Base-by-base conservation (phyloP, 208 protist genomes). In the Crithidia sp. region DNA sequence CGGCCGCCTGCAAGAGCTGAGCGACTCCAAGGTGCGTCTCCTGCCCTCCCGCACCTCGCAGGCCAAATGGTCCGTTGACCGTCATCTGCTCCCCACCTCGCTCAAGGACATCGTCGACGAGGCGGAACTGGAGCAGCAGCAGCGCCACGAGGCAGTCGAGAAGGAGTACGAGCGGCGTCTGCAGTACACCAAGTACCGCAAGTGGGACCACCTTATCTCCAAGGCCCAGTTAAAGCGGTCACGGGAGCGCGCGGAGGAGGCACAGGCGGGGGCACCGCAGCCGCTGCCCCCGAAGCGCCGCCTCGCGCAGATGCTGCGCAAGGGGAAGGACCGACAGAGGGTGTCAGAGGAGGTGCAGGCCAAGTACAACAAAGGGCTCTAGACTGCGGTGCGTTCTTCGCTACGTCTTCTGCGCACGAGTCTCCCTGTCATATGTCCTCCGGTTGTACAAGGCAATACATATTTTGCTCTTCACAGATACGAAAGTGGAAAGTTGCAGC, bases 1-100 rank as follows among this genome's bases (percentile, higher is more conserved):
- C 49, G 93, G 93, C 7, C 84, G 82, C 47, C 92, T 91, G 49
- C 88, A 87, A 55, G 89, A 97, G 84, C 76, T 97, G 55, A 95
- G 90, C 63, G 90, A 97, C 77, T 90, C 86, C 8, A 86, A 81
- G 63, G 84, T 97, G 57, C 84, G 75, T 19, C 52, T 96, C 63
- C 59, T 96, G 67, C 90, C 92, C 5, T 88, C 82, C 2, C 81
- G 83, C 5, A 75, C 71, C 19, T 81, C 90, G 9, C 90, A 94
- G 71, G 57, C 87, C 54, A 67, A 82, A 68, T 95, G 87, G 86
- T 71, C 74, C 2, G 89, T 95, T 7, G 90, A 94, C 47, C 79
- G 82, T 41, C 76, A 94, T 37, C 74, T 95, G 28, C 82, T 94
- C n/a, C 92, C 90, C 16, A 75, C 82, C 8, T 62, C 69, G 2